Base-by-base conservation (phyloP, 164 flowering plant genomes). In the Malania oleifera region DNA sequence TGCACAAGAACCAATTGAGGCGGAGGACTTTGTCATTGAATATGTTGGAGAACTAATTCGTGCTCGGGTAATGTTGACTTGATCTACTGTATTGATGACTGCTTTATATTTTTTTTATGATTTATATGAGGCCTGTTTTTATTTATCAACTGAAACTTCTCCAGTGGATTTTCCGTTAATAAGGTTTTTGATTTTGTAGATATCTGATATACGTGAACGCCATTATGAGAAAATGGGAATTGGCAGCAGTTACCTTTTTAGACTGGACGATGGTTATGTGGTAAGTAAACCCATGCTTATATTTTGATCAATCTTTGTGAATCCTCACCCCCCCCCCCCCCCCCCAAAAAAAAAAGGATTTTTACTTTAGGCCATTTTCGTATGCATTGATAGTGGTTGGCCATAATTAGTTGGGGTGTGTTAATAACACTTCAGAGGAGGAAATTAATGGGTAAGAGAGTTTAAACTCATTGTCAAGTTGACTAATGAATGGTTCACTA, bases 241-340 rank as follows among this genome's bases (percentile, higher is more conserved):
- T 63, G 99, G 99, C 52, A 91, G 99, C 78, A 95, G 99, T 75
- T 95, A 95, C 63, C 96, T 95, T 57, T 95, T 95, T 56, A 79
- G 97, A 65, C 75, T 95, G 60, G 99, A 95, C 76, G 99, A 95
- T 78, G 99, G 97, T 54, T 85, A 95, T 78, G 99, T 95, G 88
- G 99, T 95, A 60, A 75, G 87, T 70, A 24, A 44, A 38, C 3
- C 22, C 22, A 27, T n/a, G 9, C 19, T 39, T 34, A 2, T 13
- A 7, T 51, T n/a, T n/a, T n/a, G n/a, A n/a, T n/a, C n/a, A n/a
- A n/a, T n/a, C n/a, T n/a, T n/a, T n/a, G n/a, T n/a, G n/a, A n/a
- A n/a, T n/a, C n/a, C n/a, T n/a, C n/a, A n/a, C n/a, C n/a, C n/a
- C n/a, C n/a, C n/a, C n/a, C n/a, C n/a, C n/a, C n/a, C n/a, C n/a